Evolutionary conservation across 805 yeast species (phyloP).

Genomic region (Candida broadrunensis): DNA sequence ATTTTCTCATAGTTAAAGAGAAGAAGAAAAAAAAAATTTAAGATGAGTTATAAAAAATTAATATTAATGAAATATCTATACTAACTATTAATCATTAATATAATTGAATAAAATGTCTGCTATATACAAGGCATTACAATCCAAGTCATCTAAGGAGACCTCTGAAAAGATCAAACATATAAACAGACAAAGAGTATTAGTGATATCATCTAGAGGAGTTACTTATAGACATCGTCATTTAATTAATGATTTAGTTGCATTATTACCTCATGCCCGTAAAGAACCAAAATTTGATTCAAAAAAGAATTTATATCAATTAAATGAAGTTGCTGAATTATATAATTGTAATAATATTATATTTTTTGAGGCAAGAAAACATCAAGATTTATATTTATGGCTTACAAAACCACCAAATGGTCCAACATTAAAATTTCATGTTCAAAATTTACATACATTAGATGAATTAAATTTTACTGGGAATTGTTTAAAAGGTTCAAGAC

Average conservation of each 20-base stretch:
- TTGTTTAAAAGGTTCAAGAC: slow-evolving; percentile 93
- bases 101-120: slow-evolving; percentile 47
- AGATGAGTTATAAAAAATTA: background rate
- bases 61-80: too few relatives aligned
- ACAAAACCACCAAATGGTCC: slow-evolving; percentile 98
- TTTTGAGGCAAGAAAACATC: slow-evolving; percentile 95
- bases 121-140: slow-evolving; percentile 44
- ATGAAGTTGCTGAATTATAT: slow-evolving; percentile 94
- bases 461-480: slow-evolving; percentile 96
- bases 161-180: slow-evolving; percentile 53
- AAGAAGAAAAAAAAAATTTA: background rate
- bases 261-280: slow-evolving; percentile 92
- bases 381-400: slow-evolving; percentile 91
- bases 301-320: slow-evolving; percentile 80
- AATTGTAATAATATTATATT: slow-evolving; percentile 94
- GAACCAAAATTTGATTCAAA: slow-evolving; percentile 96
- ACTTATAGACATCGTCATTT: slow-evolving; percentile 94
- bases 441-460: slow-evolving; percentile 93
- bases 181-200: slow-evolving; percentile 84
- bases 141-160: slow-evolving; percentile 45
- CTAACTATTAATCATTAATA: too few relatives aligned
- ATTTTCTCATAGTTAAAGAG: too few relatives aligned
- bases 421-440: slow-evolving; percentile 87
- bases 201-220: slow-evolving; percentile 92
- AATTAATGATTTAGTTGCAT: slow-evolving; percentile 70